Evolutionary conservation across 139 green algal species (phyloP).

Genomic region (Micromonas pusilla): DNA sequence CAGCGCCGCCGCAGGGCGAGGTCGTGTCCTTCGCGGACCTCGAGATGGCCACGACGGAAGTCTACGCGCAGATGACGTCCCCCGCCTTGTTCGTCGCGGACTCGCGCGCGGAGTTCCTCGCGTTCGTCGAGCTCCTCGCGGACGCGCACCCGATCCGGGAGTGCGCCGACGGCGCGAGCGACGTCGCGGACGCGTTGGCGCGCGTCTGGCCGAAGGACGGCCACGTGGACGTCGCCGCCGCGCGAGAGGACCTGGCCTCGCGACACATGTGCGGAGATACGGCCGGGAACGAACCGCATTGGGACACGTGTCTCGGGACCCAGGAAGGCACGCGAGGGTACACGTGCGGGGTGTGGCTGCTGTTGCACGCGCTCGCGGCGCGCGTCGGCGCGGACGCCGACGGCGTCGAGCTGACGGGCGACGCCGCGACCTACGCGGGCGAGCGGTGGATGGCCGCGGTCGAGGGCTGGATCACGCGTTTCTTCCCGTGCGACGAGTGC

Average conservation of each 20-base stretch:
- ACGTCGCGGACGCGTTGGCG: background rate
- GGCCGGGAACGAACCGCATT: background rate
- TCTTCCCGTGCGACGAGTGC: conserved; percentile 21
- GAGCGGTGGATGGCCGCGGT: background rate
- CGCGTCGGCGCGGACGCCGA: background rate
- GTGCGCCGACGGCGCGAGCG: background rate
- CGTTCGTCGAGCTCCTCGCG: background rate
- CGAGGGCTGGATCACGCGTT: background rate
- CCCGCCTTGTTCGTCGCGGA: background rate
- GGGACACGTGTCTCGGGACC: background rate
- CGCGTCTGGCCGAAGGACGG: background rate
- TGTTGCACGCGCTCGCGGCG: conserved; percentile 8
- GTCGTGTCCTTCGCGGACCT: conserved; percentile 10
- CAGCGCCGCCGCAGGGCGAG: no score
- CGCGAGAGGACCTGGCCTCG: no score
- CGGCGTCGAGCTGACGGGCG: background rate
- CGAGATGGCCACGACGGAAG: background rate
- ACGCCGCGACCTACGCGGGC: background rate
- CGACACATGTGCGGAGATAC: no score
- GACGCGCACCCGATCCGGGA: conserved; percentile 1
- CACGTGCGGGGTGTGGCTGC: conserved; percentile 21
- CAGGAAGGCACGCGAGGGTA: background rate
- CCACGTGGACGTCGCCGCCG: background rate
- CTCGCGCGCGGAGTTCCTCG: background rate
- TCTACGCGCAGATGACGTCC: conserved; percentile 6